Base-by-base conservation (phyloP, 805 yeast species). In the Saccharomycopsis sp. region DNA sequence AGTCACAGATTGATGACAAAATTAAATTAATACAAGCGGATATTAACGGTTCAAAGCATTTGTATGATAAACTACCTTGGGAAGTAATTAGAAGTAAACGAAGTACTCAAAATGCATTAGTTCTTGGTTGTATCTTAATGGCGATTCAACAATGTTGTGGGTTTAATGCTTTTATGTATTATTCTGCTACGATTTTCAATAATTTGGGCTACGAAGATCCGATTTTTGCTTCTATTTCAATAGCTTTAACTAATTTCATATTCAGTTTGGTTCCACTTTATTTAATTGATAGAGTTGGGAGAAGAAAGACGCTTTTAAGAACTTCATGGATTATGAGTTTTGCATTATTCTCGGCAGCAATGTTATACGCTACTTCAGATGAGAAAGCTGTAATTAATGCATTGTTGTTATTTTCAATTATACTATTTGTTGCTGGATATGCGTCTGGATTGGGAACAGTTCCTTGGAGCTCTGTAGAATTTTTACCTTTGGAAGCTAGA, bases 81-180 rank as follows among this genome's bases (percentile, higher is more conserved):
- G 64, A 41, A 29, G 26, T 38, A 13, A 31, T 54, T 53, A 16
- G 31, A 26, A 21, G 22, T 2, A 23, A 53, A 40, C 36, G 49
- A 34, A 26, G 48, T 29, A 72, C 66, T 17, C 59, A 55, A 33
- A 58, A 68, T 41, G 74, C 74, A 0, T 51, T 69, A 4, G 50
- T 70, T 37, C 72, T 77, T 8, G 67, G 79, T 3, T 70, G 75
- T 52, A 71, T 72, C 16, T 58, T 78, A 35, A 65, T 76, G 68
- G 65, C 74, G 50, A 68, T 74, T 51, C 83, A 78, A 56, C 83
- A 77, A 58, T 64, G 71, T 41, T 68, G 77, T n/a, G 83, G 83
- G 44, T 72, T 75, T 56, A 77, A 77, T 60, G 76, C 79, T 33
- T 75, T 78, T 55, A 75, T 77, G 72, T 77, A 76, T 59, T 78